A percentile compares a stretch with the other conserved stretches of the same genome.
These are phyloP conservation scores for Chaetomium cochliodes DNA, from an alignment of 495 filamentous ascomycete genomes.

Conservation along the genomic window DNA sequence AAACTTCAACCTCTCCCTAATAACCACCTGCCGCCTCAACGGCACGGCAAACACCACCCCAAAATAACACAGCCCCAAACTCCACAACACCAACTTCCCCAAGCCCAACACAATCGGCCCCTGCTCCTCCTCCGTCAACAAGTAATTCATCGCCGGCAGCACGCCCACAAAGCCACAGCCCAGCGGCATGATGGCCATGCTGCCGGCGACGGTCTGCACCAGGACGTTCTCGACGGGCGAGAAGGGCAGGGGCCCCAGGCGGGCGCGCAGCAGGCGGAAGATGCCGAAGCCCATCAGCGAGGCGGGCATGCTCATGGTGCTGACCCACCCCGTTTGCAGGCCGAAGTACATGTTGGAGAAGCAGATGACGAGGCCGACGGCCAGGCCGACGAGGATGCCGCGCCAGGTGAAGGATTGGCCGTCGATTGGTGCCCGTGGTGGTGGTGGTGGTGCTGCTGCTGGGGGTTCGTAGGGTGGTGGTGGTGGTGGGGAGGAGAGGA, in stretches of 20 bases:
- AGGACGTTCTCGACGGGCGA: slow-evolving; percentile 96
- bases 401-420: slow-evolving; percentile 67
- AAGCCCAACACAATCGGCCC: slow-evolving; percentile 71
- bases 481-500: neutral
- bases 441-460: neutral
- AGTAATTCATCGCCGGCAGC: slow-evolving; percentile 79
- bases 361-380: slow-evolving; percentile 83
- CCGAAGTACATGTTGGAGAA: slow-evolving; percentile 99
- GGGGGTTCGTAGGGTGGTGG: neutral
- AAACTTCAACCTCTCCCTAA: slow-evolving; percentile 87
- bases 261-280: slow-evolving; percentile 71
- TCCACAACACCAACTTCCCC: slow-evolving; percentile 82
- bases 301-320: slow-evolving; percentile 76
- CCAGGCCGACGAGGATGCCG: slow-evolving; percentile 73
- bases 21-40: slow-evolving; percentile 71
- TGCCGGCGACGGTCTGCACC: slow-evolving; percentile 92
- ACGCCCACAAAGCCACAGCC: slow-evolving; percentile 94
- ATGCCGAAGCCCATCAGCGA: slow-evolving; percentile 94
- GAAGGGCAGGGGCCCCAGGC: slow-evolving; percentile 70
- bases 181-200: slow-evolving; percentile 94
- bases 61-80: slow-evolving; percentile 87
- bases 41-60: slow-evolving; percentile 96
- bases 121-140: slow-evolving; percentile 71
- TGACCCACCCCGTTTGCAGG: slow-evolving; percentile 90
- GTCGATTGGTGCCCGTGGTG: neutral